phyloP scores from a whole-genome alignment of 2,329 filamentous ascomycete species.

The Penicillium janthinellum region DNA sequence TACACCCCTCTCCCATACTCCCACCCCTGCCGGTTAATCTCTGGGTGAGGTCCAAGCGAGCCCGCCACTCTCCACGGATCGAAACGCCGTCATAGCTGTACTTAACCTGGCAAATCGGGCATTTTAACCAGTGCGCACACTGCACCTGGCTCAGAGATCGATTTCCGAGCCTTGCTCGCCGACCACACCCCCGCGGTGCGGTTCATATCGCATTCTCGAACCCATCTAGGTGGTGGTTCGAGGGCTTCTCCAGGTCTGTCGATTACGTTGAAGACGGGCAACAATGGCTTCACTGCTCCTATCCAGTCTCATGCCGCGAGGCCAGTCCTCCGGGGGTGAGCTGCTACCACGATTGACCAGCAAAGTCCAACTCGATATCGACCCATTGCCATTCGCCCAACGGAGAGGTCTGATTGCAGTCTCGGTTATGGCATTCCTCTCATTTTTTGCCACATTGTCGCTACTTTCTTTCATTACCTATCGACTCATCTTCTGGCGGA shows the following conservation, averaged over 20 bases:
- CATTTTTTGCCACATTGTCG: conserved; percentile 46
- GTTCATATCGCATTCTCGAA: not conserved
- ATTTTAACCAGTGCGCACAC: not conserved
- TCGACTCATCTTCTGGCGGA: conserved; percentile 54
- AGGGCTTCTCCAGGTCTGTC: not conserved
- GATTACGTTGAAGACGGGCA: not conserved
- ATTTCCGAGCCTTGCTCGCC: not conserved
- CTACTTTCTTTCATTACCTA: conserved; percentile 54
- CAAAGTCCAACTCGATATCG: conserved; percentile 28
- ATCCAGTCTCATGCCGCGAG: conserved; percentile 18
- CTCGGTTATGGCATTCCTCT: conserved; percentile 50
- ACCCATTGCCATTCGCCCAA: conserved; percentile 38
- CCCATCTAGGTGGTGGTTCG: not conserved
- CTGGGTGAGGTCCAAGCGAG: conserved; percentile 1
- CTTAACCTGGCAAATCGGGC: not conserved
- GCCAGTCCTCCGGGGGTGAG: conserved; percentile 13
- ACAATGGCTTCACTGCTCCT: conserved; percentile 20
- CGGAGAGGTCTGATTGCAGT: conserved; percentile 51
- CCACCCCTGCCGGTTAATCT: not conserved
- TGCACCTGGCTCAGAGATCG: not conserved
- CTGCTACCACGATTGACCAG: conserved; percentile 27
- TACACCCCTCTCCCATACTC: not conserved
- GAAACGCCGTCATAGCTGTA: not conserved
- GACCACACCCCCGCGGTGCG: not conserved
- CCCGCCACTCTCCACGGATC: not conserved